phyloP scores from a whole-genome alignment of 345 rosid genomes.

The Brassica juncea region DNA sequence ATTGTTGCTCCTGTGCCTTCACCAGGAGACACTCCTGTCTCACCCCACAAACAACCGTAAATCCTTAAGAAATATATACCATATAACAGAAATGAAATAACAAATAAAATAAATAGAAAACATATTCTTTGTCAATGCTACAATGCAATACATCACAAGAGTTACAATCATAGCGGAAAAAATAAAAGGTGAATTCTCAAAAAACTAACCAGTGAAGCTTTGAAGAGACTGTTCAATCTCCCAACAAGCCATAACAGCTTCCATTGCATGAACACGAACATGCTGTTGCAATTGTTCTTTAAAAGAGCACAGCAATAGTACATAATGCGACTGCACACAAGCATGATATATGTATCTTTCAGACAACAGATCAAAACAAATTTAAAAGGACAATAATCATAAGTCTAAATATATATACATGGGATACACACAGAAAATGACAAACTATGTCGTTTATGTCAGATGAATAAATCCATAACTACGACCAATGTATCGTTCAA shows the following conservation, averaged over 20 bases:
- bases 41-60: conserved; percentile 19
- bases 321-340: conserved; percentile 76
- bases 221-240: conserved; percentile 95
- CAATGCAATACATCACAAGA: neutral
- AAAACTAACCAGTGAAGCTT: conserved; percentile 73
- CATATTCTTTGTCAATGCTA: neutral
- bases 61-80: neutral
- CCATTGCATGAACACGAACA: conserved; percentile 99
- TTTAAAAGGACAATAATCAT: neutral
- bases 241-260: conserved; percentile 99
- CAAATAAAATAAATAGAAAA: neutral
- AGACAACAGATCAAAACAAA: conserved; percentile 1
- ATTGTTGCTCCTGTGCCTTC: conserved; percentile 98
- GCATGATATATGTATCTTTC: neutral
- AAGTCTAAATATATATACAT: neutral
- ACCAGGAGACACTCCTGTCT: conserved; percentile 91
- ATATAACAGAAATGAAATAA: neutral
- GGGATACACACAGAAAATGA: conserved; percentile 10
- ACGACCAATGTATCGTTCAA: conserved; percentile 3
- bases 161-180: neutral
- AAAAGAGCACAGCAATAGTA: conserved; percentile 80
- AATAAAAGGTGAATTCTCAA: neutral
- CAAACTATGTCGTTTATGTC: neutral
- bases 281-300: conserved; percentile 97
- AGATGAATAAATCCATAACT: conserved; percentile 4